These are phyloP conservation scores for Coniochaeta hoffmannii DNA, from an alignment of 2,329 filamentous ascomycete species.

Conservation along the genomic window DNA sequence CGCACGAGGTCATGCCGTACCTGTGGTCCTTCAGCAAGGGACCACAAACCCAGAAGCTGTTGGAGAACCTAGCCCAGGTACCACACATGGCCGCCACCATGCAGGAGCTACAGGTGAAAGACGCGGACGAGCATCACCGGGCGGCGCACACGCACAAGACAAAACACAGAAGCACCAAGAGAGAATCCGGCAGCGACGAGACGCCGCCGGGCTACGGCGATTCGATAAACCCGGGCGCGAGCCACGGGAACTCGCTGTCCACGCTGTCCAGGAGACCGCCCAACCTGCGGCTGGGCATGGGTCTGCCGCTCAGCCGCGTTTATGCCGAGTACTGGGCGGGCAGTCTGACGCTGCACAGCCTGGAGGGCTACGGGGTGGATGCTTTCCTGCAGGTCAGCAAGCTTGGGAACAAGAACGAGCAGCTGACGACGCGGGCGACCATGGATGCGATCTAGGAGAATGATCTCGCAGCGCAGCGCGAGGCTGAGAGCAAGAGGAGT, in stretches of 20 bases:
- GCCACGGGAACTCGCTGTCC: conserved; percentile 60
- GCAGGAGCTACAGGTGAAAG: conserved; percentile 65
- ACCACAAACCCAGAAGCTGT: conserved; percentile 64
- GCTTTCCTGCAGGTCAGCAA: conserved; percentile 95
- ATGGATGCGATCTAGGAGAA: conserved; percentile 64
- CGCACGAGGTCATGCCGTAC: conserved; percentile 75
- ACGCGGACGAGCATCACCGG: conserved; percentile 13
- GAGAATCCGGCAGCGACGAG: conserved; percentile 20
- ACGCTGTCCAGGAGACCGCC: conserved; percentile 77
- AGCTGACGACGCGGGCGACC: conserved; percentile 68
- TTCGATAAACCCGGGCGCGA: conserved; percentile 8
- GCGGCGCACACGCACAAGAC: background rate
- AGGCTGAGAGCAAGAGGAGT: background rate
- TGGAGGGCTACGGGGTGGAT: conserved; percentile 94
- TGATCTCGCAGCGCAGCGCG: conserved; percentile 8
- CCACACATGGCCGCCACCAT: conserved; percentile 90
- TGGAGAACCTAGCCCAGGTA: conserved; percentile 81
- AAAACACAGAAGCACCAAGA: conserved; percentile 3
- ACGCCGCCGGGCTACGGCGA: conserved; percentile 26
- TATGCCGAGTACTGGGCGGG: conserved; percentile 99
- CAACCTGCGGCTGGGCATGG: conserved; percentile 83
- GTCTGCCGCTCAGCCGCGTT: conserved; percentile 83
- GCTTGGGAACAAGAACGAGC: conserved; percentile 96
- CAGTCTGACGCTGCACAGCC: conserved; percentile 78
- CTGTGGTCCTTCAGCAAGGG: conserved; percentile 98